These are phyloP conservation scores for Monilinia fructicola DNA, from an alignment of 2,329 filamentous ascomycete genomes.

Conservation along the genomic window DNA sequence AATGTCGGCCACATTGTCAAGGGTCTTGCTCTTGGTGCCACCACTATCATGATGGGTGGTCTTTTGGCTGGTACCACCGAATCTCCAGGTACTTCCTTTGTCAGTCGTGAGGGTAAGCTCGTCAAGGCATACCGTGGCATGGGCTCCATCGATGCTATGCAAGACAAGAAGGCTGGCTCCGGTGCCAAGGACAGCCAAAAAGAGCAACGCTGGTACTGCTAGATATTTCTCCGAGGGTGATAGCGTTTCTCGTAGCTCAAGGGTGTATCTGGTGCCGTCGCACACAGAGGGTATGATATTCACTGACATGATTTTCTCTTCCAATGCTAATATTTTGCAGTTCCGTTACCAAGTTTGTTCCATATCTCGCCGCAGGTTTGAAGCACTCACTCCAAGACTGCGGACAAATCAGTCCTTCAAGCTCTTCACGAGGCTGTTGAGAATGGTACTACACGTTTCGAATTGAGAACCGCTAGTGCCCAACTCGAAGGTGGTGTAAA, in stretches of 20 bases:
- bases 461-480: conserved; percentile 89
- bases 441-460: conserved; percentile 79
- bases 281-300: conserved; percentile 62
- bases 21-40: conserved; percentile 89
- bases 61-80: conserved; percentile 95
- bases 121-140: conserved; percentile 99
- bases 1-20: conserved; percentile 99
- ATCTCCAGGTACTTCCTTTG: conserved; percentile 94
- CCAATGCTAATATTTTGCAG: conserved; percentile 24
- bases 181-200: conserved; percentile 69
- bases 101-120: conserved; percentile 93
- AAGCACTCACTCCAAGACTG: conserved; percentile 98
- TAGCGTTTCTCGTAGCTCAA: conserved; percentile 92
- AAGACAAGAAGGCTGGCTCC: conserved; percentile 94
- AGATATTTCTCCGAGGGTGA: conserved; percentile 98
- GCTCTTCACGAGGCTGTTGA: conserved; percentile 75
- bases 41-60: conserved; percentile 99
- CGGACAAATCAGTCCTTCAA: conserved; percentile 74
- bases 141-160: conserved; percentile 99
- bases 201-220: conserved; percentile 91
- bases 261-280: conserved; percentile 88
- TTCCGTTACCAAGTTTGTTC: conserved; percentile 90
- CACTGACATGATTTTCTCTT: not conserved
- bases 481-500: conserved; percentile 97
- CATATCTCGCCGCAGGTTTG: conserved; percentile 90